phyloP scores from a whole-genome alignment of 2,329 filamentous ascomycete species.

The Monosporascus sp. region DNA sequence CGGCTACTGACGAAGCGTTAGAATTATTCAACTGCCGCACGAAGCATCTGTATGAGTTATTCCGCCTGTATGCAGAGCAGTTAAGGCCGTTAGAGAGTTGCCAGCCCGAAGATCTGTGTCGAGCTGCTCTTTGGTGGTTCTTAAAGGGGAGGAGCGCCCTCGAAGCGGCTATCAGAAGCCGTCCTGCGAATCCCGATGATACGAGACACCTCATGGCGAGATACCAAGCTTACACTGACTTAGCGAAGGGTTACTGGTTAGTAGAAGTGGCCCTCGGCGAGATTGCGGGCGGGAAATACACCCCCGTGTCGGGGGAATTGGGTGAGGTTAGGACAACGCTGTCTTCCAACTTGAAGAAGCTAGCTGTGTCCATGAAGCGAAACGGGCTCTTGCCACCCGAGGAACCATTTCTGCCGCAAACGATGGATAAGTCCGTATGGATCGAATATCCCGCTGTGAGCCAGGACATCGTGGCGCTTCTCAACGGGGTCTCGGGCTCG shows the following conservation, averaged over 20 bases:
- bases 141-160: constrained; percentile 71
- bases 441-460: constrained; percentile 68
- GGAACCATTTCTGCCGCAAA: constrained; percentile 64
- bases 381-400: constrained; percentile 73
- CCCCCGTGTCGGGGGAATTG: constrained; percentile 39
- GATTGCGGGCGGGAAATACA: constrained; percentile 37
- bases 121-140: constrained; percentile 85
- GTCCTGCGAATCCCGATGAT: constrained; percentile 49
- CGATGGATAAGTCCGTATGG: constrained; percentile 79
- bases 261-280: constrained; percentile 48
- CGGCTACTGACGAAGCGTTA: constrained; percentile 60
- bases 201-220: constrained; percentile 49
- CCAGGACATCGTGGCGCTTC: constrained; percentile 63
- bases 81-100: constrained; percentile 60
- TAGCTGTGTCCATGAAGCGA: constrained; percentile 76
- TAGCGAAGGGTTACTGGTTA: constrained; percentile 87
- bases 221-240: constrained; percentile 77
- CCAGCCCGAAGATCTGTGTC: constrained; percentile 60
- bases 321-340: constrained; percentile 51
- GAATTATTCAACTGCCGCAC: constrained; percentile 65
- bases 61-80: constrained; percentile 71
- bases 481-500: constrained; percentile 56
- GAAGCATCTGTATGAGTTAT: constrained; percentile 68
- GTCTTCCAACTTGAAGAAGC: constrained; percentile 61
- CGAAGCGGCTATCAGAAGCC: constrained; percentile 64